Evolutionary conservation across 2,329 filamentous ascomycete species (phyloP), one percentile per base, ranked within the genome.

Genomic region (Incumbomyces delicatus): DNA sequence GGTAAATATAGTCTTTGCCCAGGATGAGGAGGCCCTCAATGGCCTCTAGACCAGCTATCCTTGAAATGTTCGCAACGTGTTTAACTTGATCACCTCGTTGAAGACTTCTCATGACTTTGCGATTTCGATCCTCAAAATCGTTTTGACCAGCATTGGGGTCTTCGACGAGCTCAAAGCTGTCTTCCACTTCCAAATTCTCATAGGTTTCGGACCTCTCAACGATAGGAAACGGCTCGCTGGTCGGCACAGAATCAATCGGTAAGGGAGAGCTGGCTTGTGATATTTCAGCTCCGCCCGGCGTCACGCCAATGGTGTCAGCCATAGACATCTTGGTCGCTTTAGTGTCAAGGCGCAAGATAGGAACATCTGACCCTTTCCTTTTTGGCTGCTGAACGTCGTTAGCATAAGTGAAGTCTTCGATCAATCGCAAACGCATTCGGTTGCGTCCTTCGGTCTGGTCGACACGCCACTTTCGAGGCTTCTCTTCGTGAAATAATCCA

Each of bases 381-480:
- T 95, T 96, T 0, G 92, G 87, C 56, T 89, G 86, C 18, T 80
- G 75, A 1, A 75, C 72, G 0, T 77, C 76, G 47, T 78, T 78
- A 11, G 46, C 36, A 31, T 50, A 52, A 16, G 45, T 44, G 43
- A 52, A 56, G 60, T 95, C 89, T 1, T 89, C 85, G 1, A 95
- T 74, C 42, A 95, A 77, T 22, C 92, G 80, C 57, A 95, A 74
- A 13, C 94, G 81, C 87, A 96, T 96, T 14, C 94, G 82, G 62
- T 95, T 95, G 10, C 89, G 82, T 10, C 92, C 90, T 68, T 98
- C 92, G 0, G 92, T 96, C 58, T 94, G 83, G 61, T 98, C 92
- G 12, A 98, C 76, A 58, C 90, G 88, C 90, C 90, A 98, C 62
- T 85, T 94, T 0, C 73, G 71, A 1, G 76, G 63, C 2, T 73